Base-by-base conservation (phyloP, 2,329 filamentous ascomycete genomes). In the Coniochaeta hoffmannii region DNA sequence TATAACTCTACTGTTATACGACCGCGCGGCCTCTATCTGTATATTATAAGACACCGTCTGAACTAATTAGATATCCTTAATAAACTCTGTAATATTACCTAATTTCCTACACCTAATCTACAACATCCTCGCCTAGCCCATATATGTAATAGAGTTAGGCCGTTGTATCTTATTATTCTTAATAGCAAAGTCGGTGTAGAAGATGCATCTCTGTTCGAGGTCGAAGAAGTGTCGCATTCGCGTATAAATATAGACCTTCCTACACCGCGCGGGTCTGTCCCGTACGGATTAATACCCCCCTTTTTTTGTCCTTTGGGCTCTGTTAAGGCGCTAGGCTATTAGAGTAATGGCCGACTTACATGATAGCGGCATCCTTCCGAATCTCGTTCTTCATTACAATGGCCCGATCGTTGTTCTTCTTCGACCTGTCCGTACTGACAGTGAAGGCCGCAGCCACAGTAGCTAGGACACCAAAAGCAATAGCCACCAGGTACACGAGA, bases 401-500 rank as follows among this genome's bases (percentile, higher is more conserved):
- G 3, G 65, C 65, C 7, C 62, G 52, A 2, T 58, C 54, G 49
- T 65, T 63, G 56, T 61, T 68, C 63, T 69, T 70, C 58, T 64
- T 68, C 32, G 57, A 54, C 44, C 59, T 63, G 55, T 68, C 65
- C 34, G 67, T 68, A 60, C 65, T 62, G 50, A 62, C 60, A 4
- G 66, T 68, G 51, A 58, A 62, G 36, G 64, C 54, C 17, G 67
- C 61, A 26, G 66, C 65, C 7, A 56, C 50, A 24, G 62, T 64
- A 1, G 68, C 67, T 19, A 61, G 58, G 28, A 59, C 63, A 6
- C 66, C 66, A 61, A 70, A 68, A 2, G 63, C 66, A 57, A 70
- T 68, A 2, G 68, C 66, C 11, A 65, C 62, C 19, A 69, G 55
- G 60, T 67, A 70, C 17, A 67, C 66, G 6, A 68, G 63, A 30